Percentiles rank a stretch among this genome's conserved stretches.
Evolutionary conservation across 192 early-diverging fungal species (phyloP).

Genomic region (Entomortierella beljakovae): DNA sequence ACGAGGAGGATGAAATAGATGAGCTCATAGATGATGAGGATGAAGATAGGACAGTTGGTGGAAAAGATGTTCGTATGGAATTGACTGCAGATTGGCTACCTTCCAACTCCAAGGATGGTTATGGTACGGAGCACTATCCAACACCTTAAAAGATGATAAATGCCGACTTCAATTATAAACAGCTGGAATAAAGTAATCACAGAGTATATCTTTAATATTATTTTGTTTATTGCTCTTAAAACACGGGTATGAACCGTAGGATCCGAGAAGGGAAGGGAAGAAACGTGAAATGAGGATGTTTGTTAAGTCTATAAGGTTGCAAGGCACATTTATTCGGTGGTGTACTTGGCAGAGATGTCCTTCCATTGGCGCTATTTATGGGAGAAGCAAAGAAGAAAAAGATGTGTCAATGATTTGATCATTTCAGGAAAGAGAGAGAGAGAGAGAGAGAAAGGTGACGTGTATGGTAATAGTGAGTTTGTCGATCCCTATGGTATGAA

Average conservation of each 20-base stretch:
- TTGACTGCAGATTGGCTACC: too few species aligned
- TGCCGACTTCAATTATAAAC: too few species aligned
- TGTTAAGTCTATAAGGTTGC: not conserved
- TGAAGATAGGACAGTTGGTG: too few species aligned
- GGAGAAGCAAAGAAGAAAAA: slow-evolving; percentile 4
- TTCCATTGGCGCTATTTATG: slow-evolving; percentile 82
- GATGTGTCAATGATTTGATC: slow-evolving; percentile 5
- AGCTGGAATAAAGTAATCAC: not conserved
- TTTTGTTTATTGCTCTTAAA: not conserved
- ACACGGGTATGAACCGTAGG: not conserved
- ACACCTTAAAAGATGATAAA: not conserved
- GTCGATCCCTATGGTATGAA: too few species aligned
- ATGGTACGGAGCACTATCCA: not conserved
- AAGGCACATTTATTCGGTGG: slow-evolving; percentile 23
- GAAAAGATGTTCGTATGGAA: too few species aligned
- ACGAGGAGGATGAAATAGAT: not conserved
- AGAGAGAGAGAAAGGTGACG: not conserved
- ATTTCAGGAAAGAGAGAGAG: too few species aligned
- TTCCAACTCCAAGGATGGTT: too few species aligned
- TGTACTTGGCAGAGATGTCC: slow-evolving; percentile 81
- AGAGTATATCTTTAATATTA: slow-evolving; percentile 1
- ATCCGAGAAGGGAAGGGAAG: not conserved
- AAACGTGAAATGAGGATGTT: not conserved
- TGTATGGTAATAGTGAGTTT: too few species aligned
- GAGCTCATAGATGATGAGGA: not conserved